Conservation (phyloP, 768 basidiomycete genomes). For the Naganishia kalamii region DNA sequence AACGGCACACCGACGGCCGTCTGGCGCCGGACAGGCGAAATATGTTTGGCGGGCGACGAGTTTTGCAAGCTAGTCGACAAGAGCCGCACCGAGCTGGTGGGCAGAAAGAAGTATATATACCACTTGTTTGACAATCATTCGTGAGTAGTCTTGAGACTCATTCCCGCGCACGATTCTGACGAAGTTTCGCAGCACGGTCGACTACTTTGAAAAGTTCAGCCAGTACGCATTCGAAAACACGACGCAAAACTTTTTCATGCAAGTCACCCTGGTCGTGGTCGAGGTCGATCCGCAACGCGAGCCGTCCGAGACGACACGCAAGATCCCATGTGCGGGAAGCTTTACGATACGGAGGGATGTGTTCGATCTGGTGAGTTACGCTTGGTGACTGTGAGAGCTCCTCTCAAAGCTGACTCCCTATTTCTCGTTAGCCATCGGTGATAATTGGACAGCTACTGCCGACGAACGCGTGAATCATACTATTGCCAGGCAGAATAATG, state of each 20-base stretch:
- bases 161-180: too few relatives aligned
- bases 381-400: too few relatives aligned
- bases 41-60: constrained; percentile 91
- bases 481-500: too few relatives aligned
- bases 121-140: constrained; percentile 91
- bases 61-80: constrained; percentile 91
- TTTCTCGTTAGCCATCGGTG: constrained; percentile 26
- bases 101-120: constrained; percentile 54
- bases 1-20: constrained; percentile 95
- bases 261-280: constrained; percentile 81
- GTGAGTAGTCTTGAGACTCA: constrained; percentile 74
- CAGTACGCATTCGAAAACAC: constrained; percentile 97
- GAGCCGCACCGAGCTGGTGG: constrained; percentile 72
- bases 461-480: constrained; percentile 5
- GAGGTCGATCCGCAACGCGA: constrained; percentile 50
- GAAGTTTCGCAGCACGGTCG: constrained; percentile 35
- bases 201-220: constrained; percentile 79
- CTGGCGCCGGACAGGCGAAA: constrained; percentile 96
- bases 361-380: constrained; percentile 31
- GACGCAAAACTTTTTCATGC: constrained; percentile 87
- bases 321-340: constrained; percentile 87
- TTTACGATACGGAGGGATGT: constrained; percentile 85
- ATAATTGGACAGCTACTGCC: constrained; percentile 40
- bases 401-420: neutral
- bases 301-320: constrained; percentile 44